phyloP scores from a whole-genome alignment of 139 green algal species.

The Chlamydomonas asymmetrica region DNA sequence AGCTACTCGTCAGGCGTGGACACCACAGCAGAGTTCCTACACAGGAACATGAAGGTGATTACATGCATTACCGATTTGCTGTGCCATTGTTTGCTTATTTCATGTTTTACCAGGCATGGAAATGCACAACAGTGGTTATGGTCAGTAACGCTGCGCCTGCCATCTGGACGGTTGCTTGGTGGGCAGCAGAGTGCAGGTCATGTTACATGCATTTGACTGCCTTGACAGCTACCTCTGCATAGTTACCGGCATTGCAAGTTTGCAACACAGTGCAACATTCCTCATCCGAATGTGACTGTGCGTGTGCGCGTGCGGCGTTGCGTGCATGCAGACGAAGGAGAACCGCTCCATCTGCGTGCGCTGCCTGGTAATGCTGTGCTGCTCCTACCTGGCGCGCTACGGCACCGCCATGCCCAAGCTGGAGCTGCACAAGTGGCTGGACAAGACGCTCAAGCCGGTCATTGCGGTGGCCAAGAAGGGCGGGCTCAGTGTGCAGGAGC shows the following conservation, averaged over 20 bases:
- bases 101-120: too few species aligned
- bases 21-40: constrained; percentile 63
- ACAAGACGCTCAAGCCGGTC: constrained; percentile 50
- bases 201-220: too few species aligned
- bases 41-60: constrained; percentile 54
- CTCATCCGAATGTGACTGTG: neutral
- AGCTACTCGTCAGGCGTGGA: constrained; percentile 57
- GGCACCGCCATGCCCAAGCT: constrained; percentile 13
- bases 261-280: too few species aligned
- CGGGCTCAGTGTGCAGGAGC: constrained; percentile 46
- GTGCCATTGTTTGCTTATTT: too few species aligned
- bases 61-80: constrained; percentile 11
- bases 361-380: constrained; percentile 44
- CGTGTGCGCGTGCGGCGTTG: constrained; percentile 35
- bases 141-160: too few species aligned
- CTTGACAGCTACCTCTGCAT: too few species aligned
- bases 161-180: too few species aligned
- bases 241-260: too few species aligned
- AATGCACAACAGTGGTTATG: too few species aligned
- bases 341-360: constrained; percentile 38
- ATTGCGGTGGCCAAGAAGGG: constrained; percentile 58
- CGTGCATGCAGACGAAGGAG: constrained; percentile 55
- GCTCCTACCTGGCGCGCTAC: constrained; percentile 51
- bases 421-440: constrained; percentile 56
- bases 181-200: too few species aligned